Evolutionary conservation across 225 moss, liverwort and hornwort genomes (phyloP).

Genomic region (Lunularia cruciata): DNA sequence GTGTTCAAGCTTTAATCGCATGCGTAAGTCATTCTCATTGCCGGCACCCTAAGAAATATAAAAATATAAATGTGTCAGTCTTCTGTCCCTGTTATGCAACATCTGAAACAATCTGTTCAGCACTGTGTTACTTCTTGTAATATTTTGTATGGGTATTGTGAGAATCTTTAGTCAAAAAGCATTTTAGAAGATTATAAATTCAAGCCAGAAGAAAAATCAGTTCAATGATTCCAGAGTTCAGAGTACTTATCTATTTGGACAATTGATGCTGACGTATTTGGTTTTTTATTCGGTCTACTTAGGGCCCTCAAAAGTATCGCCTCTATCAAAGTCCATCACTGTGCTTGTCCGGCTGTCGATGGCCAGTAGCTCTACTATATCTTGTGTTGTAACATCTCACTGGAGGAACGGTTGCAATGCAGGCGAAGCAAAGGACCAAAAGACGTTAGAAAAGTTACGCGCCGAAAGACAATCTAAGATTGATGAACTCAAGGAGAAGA

Average conservation of each 20-base stretch:
- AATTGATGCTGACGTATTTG: too few relatives aligned
- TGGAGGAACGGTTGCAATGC: slow-evolving; percentile 7
- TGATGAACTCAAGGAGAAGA: slow-evolving; percentile 96
- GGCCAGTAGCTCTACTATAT: too few relatives aligned
- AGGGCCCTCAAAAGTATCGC: background rate
- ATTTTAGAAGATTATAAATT: too few relatives aligned
- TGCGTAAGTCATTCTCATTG: slow-evolving; percentile 53
- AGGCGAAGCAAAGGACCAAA: slow-evolving; percentile 95
- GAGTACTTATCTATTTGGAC: too few relatives aligned
- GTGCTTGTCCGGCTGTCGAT: background rate
- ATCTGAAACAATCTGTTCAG: too few relatives aligned
- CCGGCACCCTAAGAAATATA: background rate
- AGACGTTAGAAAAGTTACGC: slow-evolving; percentile 74
- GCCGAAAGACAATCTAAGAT: slow-evolving; percentile 90
- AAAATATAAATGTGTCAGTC: too few relatives aligned
- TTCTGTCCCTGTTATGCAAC: too few relatives aligned
- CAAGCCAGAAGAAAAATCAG: too few relatives aligned
- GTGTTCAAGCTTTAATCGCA: slow-evolving; percentile 79
- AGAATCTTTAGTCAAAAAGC: too few relatives aligned
- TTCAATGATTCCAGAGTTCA: too few relatives aligned
- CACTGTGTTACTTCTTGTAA: background rate
- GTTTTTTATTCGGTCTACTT: background rate
- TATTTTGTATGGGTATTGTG: background rate
- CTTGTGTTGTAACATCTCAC: background rate
- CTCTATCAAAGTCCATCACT: background rate